Evolutionary conservation across 441 rosid genomes (phyloP).

Genomic region (Biscutella laevigata): DNA sequence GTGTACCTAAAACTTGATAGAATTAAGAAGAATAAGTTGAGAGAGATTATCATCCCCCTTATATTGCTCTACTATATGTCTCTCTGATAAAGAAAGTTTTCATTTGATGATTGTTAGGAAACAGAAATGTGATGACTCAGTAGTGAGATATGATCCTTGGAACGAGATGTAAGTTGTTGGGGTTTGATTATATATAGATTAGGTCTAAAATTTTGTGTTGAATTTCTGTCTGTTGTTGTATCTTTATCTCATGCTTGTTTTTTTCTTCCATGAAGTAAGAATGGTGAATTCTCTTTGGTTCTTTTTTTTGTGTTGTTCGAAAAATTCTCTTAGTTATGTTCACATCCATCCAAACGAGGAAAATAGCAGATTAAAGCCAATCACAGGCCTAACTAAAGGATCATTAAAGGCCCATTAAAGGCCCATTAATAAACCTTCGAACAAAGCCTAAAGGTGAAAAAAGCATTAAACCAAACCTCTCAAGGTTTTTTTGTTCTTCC

Average conservation of each 20-base stretch:
- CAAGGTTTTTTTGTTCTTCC: not conserved
- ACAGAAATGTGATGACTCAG: not conserved
- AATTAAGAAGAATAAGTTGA: not conserved
- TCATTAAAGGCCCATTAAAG: not conserved
- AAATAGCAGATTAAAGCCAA: not conserved
- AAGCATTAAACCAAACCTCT: constrained; percentile 2
- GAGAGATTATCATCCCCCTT: not conserved
- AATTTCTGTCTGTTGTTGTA: too few relatives aligned
- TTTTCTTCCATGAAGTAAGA: too few relatives aligned
- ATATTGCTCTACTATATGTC: constrained; percentile 2
- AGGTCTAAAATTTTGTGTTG: too few relatives aligned
- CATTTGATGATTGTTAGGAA: constrained; percentile 3
- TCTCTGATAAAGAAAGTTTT: too few relatives aligned
- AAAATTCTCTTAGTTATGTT: too few relatives aligned
- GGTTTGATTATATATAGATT: too few relatives aligned
- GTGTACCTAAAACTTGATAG: constrained; percentile 26
- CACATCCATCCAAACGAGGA: too few relatives aligned
- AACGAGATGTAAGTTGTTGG: not conserved
- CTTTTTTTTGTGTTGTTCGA: too few relatives aligned
- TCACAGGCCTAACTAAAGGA: not conserved
- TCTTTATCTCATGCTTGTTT: too few relatives aligned
- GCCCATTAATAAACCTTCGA: not conserved
- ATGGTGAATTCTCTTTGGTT: too few relatives aligned
- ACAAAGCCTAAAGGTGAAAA: not conserved
- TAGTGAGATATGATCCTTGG: not conserved